Evolutionary conservation across 1,284 basidiomycete genomes (phyloP).

Genomic region (Boletus semigastroideus): DNA sequence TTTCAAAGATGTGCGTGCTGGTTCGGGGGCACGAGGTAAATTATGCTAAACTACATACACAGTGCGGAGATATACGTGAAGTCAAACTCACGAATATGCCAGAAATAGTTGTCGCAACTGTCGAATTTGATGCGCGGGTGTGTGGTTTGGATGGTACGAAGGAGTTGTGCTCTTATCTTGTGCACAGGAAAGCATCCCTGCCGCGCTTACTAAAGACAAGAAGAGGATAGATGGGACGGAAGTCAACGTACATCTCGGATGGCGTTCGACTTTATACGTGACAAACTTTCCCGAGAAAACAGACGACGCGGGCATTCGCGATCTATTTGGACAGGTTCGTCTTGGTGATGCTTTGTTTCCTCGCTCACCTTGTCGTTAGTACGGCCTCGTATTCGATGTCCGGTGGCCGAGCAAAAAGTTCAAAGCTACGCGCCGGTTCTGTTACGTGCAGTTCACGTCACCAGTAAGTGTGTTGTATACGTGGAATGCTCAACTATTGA

Average conservation of each 20-base stretch:
- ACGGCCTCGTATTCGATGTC: constrained; percentile 89
- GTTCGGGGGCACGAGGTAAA: constrained; percentile 1
- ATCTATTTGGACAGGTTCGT: constrained; percentile 74
- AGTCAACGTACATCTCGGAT: constrained; percentile 84
- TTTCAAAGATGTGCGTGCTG: constrained; percentile 78
- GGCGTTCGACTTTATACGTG: constrained; percentile 93
- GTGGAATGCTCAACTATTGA: neutral
- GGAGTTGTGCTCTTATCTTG: neutral
- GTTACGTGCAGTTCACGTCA: constrained; percentile 89
- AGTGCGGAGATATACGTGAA: constrained; percentile 86
- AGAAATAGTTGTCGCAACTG: constrained; percentile 66
- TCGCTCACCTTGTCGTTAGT: constrained; percentile 45
- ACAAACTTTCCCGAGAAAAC: constrained; percentile 91
- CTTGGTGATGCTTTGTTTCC: neutral
- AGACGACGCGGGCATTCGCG: constrained; percentile 78
- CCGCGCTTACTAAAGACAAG: constrained; percentile 91
- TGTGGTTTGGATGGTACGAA: constrained; percentile 16
- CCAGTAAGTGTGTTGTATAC: constrained; percentile 53
- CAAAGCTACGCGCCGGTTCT: constrained; percentile 87
- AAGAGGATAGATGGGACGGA: constrained; percentile 77
- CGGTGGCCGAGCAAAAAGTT: constrained; percentile 99
- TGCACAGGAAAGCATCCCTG: constrained; percentile 72
- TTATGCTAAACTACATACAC: constrained; percentile 14
- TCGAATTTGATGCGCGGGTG: constrained; percentile 77
- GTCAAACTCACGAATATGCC: constrained; percentile 67